Conservation (phyloP, 2,329 filamentous ascomycete species). For the Fusarium sp. region DNA sequence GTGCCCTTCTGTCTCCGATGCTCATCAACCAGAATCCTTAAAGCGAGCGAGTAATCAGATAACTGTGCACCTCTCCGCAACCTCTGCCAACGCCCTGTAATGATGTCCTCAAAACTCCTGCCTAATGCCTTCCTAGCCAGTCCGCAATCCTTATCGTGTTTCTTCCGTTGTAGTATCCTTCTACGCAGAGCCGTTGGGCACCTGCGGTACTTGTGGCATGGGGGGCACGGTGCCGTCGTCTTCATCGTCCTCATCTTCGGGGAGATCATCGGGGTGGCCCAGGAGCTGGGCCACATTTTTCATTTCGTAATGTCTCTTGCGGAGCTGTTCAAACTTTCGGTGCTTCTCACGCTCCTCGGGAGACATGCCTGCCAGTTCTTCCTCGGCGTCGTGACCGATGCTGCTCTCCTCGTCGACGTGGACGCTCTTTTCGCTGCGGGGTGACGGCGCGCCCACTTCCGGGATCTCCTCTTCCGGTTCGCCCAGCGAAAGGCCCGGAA, state of each 20-base stretch:
- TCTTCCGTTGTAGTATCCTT: conserved; percentile 2
- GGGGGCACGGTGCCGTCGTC: conserved; percentile 58
- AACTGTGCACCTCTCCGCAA: conserved; percentile 18
- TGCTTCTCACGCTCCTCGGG: conserved; percentile 91
- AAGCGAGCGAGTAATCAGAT: conserved; percentile 32
- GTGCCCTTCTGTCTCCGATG: conserved; percentile 24
- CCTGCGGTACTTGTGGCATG: conserved; percentile 56
- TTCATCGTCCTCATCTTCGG: conserved; percentile 71
- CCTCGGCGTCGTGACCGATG: conserved; percentile 69
- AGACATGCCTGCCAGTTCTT: conserved; percentile 64
- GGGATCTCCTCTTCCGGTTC: conserved; percentile 84
- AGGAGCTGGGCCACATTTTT: conserved; percentile 89
- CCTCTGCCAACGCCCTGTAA: conserved; percentile 45
- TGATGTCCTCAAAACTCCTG: conserved; percentile 47
- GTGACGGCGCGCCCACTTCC: conserved; percentile 55
- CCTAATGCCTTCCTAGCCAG: conserved; percentile 23
- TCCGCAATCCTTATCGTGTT: conserved; percentile 22
- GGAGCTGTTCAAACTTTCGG: conserved; percentile 86
- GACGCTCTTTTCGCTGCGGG: conserved; percentile 73
- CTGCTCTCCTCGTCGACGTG: conserved; percentile 77
- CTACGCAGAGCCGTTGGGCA: conserved; percentile 57
- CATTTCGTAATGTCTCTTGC: conserved; percentile 99
- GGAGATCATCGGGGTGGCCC: conserved; percentile 76
- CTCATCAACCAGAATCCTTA: conserved; percentile 28
- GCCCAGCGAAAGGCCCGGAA: conserved; percentile 90